These are phyloP conservation scores for Chytriomyces sp. DNA, from an alignment of 192 early-diverging fungal species.

Conservation along the genomic window DNA sequence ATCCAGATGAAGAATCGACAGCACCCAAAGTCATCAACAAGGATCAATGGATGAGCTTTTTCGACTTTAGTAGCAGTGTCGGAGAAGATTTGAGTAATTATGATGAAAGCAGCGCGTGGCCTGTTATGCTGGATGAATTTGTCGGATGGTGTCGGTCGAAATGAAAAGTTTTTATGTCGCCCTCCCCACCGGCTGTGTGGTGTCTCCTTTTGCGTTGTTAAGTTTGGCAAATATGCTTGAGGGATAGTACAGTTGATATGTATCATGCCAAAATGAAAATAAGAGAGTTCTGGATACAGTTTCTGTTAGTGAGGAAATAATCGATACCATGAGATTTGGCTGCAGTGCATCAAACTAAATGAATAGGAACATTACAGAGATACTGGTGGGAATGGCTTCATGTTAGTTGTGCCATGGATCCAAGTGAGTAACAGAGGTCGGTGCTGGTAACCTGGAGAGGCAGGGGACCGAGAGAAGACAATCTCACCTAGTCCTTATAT, in stretches of 20 bases:
- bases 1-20: not conserved
- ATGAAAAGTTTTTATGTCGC: not conserved
- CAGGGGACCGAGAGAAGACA: too few species aligned
- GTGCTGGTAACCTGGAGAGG: too few species aligned
- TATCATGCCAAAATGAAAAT: not conserved
- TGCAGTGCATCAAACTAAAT: too few species aligned
- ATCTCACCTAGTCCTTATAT: too few species aligned
- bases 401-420: too few species aligned
- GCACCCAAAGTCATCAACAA: constrained; percentile 63
- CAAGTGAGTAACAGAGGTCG: too few species aligned
- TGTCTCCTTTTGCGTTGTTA: not conserved
- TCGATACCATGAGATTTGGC: too few species aligned
- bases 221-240: not conserved
- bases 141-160: constrained; percentile 16
- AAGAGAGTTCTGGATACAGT: not conserved
- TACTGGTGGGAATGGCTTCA: too few species aligned
- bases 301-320: not conserved
- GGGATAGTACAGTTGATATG: not conserved
- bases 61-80: constrained; percentile 61
- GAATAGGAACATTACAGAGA: too few species aligned
- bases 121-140: constrained; percentile 30
- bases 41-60: constrained; percentile 71
- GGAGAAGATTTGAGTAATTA: constrained; percentile 59
- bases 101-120: constrained; percentile 64
- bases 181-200: not conserved